Evolutionary conservation across 2,329 filamentous ascomycete species (phyloP), one percentile per base, ranked within the genome.

Genomic region (Hortaea werneckii): DNA sequence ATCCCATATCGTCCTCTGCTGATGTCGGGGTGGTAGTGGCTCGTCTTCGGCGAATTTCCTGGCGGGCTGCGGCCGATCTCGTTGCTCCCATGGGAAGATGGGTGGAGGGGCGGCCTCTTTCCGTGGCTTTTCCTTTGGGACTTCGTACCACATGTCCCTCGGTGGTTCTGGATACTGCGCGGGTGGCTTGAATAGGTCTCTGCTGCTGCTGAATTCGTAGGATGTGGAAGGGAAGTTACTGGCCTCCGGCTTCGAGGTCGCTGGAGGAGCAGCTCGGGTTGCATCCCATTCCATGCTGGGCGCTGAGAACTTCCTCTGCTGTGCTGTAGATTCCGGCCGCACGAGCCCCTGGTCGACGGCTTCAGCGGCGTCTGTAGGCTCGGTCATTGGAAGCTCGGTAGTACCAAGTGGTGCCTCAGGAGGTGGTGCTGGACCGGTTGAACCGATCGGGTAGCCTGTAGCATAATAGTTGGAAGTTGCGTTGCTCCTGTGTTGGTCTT

Each of bases 21-120:
- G 51, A 47, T 32, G 41, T 46, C 8, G 52, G 49, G 48, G 47
- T 41, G 51, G 50, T n/a, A 51, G 50, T 6, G 48, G 44, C 41
- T 54, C 55, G 48, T 81, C 77, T 48, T 81, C 78, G 40, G 71
- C 67, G 58, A 89, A 92, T 9, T 81, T 74, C 54, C 86, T 78
- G 9, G 77, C 78, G 7, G 79, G 68, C 56, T 73, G 78, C 9
- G 82, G 75, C 50, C 77, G 78, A 47, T 81, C 70, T 50, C 82
- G 70, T 37, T 66, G 68, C 65, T 98, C 92, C 92, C 92, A 98
- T 0, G 92, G 92, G 64, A 98, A 98, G 41, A 96, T 82, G 3
- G 81, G 75, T 41, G 76, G 75, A 34, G 52, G 56, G 10, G 81
- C 76, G 52, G 80, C 72, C 38, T 75, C 70, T 20, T 79, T 78